Evolutionary conservation across 257 asterid species (phyloP).

Genomic region (Salvia rosmarinus): DNA sequence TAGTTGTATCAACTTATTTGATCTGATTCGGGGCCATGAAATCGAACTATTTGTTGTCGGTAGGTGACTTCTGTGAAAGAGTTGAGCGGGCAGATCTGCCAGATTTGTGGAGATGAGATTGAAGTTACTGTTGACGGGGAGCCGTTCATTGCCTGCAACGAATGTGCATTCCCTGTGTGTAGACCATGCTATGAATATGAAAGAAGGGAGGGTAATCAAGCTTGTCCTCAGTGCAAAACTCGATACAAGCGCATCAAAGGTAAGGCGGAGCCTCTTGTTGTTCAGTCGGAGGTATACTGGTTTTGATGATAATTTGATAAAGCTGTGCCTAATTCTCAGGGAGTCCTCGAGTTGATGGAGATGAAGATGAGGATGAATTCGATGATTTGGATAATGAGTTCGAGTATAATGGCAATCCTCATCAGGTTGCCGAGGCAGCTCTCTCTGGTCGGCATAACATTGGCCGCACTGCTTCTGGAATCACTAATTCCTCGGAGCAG

Average conservation of each 20-base stretch:
- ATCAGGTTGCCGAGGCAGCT: slow-evolving; percentile 53
- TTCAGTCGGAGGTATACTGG: background rate
- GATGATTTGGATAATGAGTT: slow-evolving; percentile 88
- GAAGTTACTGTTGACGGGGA: slow-evolving; percentile 58
- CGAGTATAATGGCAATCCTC: slow-evolving; percentile 53
- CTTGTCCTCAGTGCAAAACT: slow-evolving; percentile 92
- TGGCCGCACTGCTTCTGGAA: slow-evolving; percentile 55
- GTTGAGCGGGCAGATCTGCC: slow-evolving; percentile 66
- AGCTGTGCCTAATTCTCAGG: slow-evolving; percentile 44
- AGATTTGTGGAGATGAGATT: slow-evolving; percentile 77
- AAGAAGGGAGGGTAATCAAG: slow-evolving; percentile 86
- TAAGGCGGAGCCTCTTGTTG: background rate
- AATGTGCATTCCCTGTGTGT: slow-evolving; percentile 78
- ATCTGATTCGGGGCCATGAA: slow-evolving; percentile 27
- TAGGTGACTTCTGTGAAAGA: slow-evolving; percentile 68
- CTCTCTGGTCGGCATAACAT: slow-evolving; percentile 43
- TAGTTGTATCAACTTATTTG: slow-evolving; percentile 19
- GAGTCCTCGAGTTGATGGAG: slow-evolving; percentile 84
- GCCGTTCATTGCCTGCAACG: slow-evolving; percentile 76
- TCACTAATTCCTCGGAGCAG: slow-evolving; percentile 54
- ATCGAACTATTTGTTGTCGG: slow-evolving; percentile 3
- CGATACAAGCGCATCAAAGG: slow-evolving; percentile 84
- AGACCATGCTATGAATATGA: slow-evolving; percentile 86
- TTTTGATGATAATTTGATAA: no score
- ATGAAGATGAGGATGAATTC: slow-evolving; percentile 86